Percentiles rank a stretch among this genome's conserved stretches.
Conservation (phyloP, 148 eudicot species). For the Polygonum maritimum region DNA sequence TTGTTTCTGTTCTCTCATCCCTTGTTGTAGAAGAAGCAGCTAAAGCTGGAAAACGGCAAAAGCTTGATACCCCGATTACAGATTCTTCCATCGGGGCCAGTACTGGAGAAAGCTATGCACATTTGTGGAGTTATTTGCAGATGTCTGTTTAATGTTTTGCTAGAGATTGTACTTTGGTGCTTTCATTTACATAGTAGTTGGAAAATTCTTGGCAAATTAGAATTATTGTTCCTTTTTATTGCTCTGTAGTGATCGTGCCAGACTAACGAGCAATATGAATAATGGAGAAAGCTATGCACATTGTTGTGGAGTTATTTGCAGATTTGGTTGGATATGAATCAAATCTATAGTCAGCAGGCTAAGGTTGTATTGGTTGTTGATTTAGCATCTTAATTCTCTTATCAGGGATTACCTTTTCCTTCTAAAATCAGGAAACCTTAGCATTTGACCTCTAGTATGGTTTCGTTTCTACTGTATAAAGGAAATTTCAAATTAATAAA, state of each 20-base stretch:
- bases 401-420: no score
- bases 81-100: slow-evolving; percentile 31
- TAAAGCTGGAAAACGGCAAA: slow-evolving; percentile 46
- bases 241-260: background rate
- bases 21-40: slow-evolving; percentile 92
- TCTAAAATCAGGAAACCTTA: no score
- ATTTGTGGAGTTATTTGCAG: no score
- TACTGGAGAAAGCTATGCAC: no score
- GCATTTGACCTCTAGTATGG: no score
- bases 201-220: background rate
- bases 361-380: background rate
- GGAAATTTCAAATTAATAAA: no score
- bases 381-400: no score
- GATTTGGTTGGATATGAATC: background rate
- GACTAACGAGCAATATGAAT: background rate
- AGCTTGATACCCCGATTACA: slow-evolving; percentile 30
- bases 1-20: slow-evolving; percentile 77
- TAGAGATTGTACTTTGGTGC: background rate
- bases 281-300: background rate
- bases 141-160: slow-evolving; percentile 3
- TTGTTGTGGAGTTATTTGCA: background rate
- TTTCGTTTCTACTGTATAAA: no score
- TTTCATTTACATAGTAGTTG: background rate
- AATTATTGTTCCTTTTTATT: background rate
- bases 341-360: background rate